phyloP scores from a whole-genome alignment of 805 yeast species.

The Saccharomycopsis synnaedendra region DNA sequence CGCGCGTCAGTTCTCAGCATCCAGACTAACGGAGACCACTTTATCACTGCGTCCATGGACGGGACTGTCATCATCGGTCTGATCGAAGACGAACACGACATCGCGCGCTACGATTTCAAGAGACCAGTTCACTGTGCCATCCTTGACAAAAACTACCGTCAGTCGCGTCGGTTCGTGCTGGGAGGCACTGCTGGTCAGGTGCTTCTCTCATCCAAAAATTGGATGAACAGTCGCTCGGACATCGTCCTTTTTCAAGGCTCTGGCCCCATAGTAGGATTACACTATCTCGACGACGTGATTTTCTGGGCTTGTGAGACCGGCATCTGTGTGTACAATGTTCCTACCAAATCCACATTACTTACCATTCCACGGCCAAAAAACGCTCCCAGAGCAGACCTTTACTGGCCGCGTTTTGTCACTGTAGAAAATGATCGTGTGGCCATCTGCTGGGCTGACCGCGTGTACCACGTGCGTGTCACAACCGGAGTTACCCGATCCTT shows the following conservation, averaged over 20 bases:
- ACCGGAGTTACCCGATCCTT: conserved; percentile 25
- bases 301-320: conserved; percentile 84
- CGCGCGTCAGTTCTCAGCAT: conserved; percentile 72
- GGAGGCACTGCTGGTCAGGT: conserved; percentile 91
- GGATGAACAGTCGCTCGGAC: conserved; percentile 82
- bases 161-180: conserved; percentile 56
- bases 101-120: conserved; percentile 68
- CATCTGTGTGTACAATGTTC: conserved; percentile 51
- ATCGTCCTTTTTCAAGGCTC: conserved; percentile 43
- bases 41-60: conserved; percentile 88
- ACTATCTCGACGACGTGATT: conserved; percentile 50
- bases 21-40: conserved; percentile 57
- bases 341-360: conserved; percentile 36
- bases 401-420: conserved; percentile 67
- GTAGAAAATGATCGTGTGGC: conserved; percentile 56
- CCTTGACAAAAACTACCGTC: conserved; percentile 55
- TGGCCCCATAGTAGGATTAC: conserved; percentile 64
- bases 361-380: conserved; percentile 46
- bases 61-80: conserved; percentile 85
- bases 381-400: conserved; percentile 61
- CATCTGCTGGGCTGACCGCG: conserved; percentile 73
- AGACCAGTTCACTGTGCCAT: conserved; percentile 86
- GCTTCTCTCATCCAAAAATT: conserved; percentile 59
- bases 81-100: conserved; percentile 46
- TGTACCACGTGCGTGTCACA: conserved; percentile 54